Percentiles rank a stretch among this genome's conserved stretches.
phyloP scores from a whole-genome alignment of 2,329 filamentous ascomycete species.

The Diaporthe sp. region DNA sequence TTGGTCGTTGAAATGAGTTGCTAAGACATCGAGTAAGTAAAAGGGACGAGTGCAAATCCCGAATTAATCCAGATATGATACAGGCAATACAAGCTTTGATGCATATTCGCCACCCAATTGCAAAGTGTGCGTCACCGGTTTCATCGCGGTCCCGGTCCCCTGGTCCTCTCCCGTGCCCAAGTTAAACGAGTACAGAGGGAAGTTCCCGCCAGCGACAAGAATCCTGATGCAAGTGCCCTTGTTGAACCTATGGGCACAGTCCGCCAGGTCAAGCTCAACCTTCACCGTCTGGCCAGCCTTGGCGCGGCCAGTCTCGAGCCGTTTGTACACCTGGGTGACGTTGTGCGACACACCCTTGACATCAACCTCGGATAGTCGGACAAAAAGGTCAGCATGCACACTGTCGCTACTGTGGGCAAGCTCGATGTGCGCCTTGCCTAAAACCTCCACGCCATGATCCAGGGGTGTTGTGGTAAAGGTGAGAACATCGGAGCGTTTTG shows the following conservation, averaged over 20 bases:
- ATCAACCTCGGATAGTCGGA: conserved; percentile 41
- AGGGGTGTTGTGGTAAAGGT: conserved; percentile 39
- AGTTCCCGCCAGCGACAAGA: conserved; percentile 39
- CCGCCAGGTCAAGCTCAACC: conserved; percentile 34
- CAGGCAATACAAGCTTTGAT: conserved; percentile 29
- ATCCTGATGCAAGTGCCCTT: conserved; percentile 39
- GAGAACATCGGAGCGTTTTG: conserved; percentile 39
- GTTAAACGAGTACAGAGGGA: conserved; percentile 37
- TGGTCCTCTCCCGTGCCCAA: conserved; percentile 37
- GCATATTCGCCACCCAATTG: conserved; percentile 2
- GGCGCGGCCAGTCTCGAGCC: conserved; percentile 34
- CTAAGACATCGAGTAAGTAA: background rate
- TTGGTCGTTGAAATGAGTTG: background rate
- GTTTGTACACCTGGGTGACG: conserved; percentile 38
- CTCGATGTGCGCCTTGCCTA: conserved; percentile 38
- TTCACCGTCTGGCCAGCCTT: background rate
- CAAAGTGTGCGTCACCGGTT: conserved; percentile 33
- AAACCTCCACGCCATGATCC: conserved; percentile 35
- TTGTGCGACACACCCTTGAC: conserved; percentile 38
- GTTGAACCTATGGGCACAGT: conserved; percentile 39
- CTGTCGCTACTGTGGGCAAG: conserved; percentile 40
- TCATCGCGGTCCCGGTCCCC: conserved; percentile 33
- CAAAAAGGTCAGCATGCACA: conserved; percentile 40
- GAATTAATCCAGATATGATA: background rate
- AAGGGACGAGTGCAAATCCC: too few species aligned